Base-by-base conservation (phyloP, 2,329 filamentous ascomycete genomes). In the Fusarium tupiense region DNA sequence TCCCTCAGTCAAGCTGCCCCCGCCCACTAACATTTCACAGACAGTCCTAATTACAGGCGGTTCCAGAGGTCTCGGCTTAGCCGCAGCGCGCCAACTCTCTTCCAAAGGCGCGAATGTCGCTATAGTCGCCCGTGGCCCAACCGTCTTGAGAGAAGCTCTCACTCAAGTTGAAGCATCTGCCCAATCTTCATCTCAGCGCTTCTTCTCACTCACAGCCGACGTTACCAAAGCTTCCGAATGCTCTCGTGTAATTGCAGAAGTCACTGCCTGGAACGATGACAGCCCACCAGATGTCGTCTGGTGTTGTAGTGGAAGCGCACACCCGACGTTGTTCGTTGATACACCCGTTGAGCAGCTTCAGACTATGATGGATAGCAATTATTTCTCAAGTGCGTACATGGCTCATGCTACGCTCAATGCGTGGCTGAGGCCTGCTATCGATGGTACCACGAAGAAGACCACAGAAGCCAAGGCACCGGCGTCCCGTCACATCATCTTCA, bases 291-390 rank as follows among this genome's bases (percentile, higher is more conserved):
- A 60, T 29, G 8, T 74, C 5, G 71, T 74, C 3, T 74, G 71
- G 71, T 74, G 71, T 13, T 74, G 71, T 6, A 74, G 71, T 37
- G 71, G 71, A 22, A 74, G 71, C 11, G 71, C 71, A 1, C 71
- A 74, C 33, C 71, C 71, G 16, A 74, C 67, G 3, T 37, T 74
- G 24, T 74, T 74, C 56, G 60, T 74, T 12, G 71, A 74, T 31
- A 74, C 71, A 4, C 71, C 71, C 1, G 13, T 74, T 20, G 71
- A 72, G 14, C 67, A 74, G 31, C 60, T 74, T 12, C 71, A 74
- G 43, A 69, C 62, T 7, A 74, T 74, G 71, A 74, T 74, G 71
- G 71, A 74, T n/a, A 74, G 71, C 7, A 74, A 74, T 24, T 74
- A 74, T 10, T 74, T 74, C 22, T 74, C 71, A 5, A 74, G 71